phyloP scores from a whole-genome alignment of 257 asterid species.

The Capsicum pubescens region DNA sequence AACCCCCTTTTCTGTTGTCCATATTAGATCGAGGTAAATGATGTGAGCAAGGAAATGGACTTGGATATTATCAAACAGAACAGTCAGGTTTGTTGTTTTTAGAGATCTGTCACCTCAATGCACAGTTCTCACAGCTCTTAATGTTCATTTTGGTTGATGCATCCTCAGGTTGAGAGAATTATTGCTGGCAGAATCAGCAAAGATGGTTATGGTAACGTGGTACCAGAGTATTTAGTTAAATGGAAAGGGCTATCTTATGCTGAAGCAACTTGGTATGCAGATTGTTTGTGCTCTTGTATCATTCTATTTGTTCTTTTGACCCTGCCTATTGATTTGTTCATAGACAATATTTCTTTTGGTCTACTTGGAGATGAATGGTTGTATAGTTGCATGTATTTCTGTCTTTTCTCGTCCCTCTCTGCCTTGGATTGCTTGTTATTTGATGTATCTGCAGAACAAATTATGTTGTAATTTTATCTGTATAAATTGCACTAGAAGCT shows the following conservation, averaged over 20 bases:
- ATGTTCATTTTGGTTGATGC: conserved; percentile 32
- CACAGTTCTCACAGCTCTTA: conserved; percentile 14
- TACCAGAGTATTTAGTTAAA: conserved; percentile 93
- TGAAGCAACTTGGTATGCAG: conserved; percentile 89
- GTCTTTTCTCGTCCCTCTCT: neutral
- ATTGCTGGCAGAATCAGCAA: conserved; percentile 81
- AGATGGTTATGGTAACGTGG: conserved; percentile 78
- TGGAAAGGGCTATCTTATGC: conserved; percentile 99
- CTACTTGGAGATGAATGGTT: neutral
- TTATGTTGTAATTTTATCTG: conserved; percentile 8
- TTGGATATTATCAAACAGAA: conserved; percentile 94
- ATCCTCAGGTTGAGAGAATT: conserved; percentile 89
- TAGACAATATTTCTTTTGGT: conserved; percentile 9
- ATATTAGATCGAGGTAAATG: conserved; percentile 91
- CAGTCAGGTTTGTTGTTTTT: conserved; percentile 64
- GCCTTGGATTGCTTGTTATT: conserved; percentile 11
- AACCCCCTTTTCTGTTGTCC: conserved; percentile 15
- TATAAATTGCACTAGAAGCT: conserved; percentile 27
- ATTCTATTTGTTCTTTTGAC: conserved; percentile 15
- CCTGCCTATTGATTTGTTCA: neutral
- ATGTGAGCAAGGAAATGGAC: conserved; percentile 99
- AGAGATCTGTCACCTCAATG: conserved; percentile 28
- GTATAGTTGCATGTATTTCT: neutral
- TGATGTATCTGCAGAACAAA: neutral
- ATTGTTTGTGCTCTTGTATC: conserved; percentile 19